These are phyloP conservation scores for Wickerhamomyces silvicola DNA, from an alignment of 805 yeast species.

Conservation along the genomic window DNA sequence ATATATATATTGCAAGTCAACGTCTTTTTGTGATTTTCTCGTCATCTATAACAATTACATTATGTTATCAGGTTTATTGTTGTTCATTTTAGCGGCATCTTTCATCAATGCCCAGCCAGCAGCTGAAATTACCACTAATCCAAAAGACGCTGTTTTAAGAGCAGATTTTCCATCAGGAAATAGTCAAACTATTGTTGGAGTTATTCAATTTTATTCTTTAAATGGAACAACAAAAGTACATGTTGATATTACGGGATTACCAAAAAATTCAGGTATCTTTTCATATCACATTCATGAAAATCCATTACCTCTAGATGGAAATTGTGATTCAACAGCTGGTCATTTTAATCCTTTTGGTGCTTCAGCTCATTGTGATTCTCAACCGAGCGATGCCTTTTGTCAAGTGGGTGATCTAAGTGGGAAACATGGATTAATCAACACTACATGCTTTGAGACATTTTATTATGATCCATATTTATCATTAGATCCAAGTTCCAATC, in stretches of 20 bases:
- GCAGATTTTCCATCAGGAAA: constrained; percentile 25
- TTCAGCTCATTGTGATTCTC: constrained; percentile 42
- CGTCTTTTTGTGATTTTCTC: too few relatives aligned
- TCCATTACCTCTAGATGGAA: constrained; percentile 42
- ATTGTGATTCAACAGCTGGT: constrained; percentile 48
- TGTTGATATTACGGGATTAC: constrained; percentile 66
- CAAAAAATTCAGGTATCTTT: constrained; percentile 61
- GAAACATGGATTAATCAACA: constrained; percentile 66
- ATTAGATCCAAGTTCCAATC: constrained; percentile 45
- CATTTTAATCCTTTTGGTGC: constrained; percentile 65
- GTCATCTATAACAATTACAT: too few relatives aligned
- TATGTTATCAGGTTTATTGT: constrained; percentile 9
- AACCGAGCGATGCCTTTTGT: constrained; percentile 48
- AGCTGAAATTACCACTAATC: constrained; percentile 12
- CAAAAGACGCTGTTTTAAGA: constrained; percentile 22
- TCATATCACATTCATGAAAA: constrained; percentile 60
- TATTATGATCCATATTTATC: constrained; percentile 64
- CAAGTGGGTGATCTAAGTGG: constrained; percentile 75
- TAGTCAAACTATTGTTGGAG: constrained; percentile 38
- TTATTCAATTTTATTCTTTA: constrained; percentile 51
- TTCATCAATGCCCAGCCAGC: constrained; percentile 11
- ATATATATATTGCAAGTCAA: too few relatives aligned
- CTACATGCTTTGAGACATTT: constrained; percentile 60
- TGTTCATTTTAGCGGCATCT: constrained; percentile 8
- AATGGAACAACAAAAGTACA: constrained; percentile 60